A percentile compares a stretch with the other conserved stretches of the same genome.
These are phyloP conservation scores for Boletus semigastroideus DNA, from an alignment of 1,284 basidiomycete genomes.

Conservation along the genomic window DNA sequence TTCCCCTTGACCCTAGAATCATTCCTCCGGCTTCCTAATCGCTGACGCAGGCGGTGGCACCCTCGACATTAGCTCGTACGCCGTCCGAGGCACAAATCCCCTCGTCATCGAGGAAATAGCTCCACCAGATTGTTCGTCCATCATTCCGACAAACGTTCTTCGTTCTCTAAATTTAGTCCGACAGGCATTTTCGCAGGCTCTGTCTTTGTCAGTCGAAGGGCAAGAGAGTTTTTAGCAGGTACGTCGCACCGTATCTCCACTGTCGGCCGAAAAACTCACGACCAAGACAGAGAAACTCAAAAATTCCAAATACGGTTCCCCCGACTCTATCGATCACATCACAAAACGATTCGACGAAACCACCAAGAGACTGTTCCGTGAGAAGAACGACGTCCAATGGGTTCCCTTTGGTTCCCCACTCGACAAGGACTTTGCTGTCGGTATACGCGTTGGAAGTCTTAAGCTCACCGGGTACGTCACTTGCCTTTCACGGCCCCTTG, in stretches of 20 bases:
- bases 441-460: conserved; percentile 68
- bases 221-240: conserved; percentile 68
- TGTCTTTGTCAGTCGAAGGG: conserved; percentile 75
- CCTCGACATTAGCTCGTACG: conserved; percentile 75
- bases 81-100: conserved; percentile 61
- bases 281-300: conserved; percentile 59
- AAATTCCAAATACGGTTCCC: conserved; percentile 65
- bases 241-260: conserved; percentile 1
- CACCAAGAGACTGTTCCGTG: conserved; percentile 73
- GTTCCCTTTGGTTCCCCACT: conserved; percentile 75
- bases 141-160: background rate
- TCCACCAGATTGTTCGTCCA: conserved; percentile 66
- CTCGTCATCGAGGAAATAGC: conserved; percentile 78
- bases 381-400: conserved; percentile 64
- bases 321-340: conserved; percentile 68
- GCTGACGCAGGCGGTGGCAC: conserved; percentile 80
- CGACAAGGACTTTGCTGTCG: conserved; percentile 67
- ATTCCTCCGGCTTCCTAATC: conserved; percentile 71
- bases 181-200: conserved; percentile 75
- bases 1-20: conserved; percentile 43
- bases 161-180: conserved; percentile 6
- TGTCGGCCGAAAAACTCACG: conserved; percentile 3
- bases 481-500: conserved; percentile 4
- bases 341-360: conserved; percentile 78
- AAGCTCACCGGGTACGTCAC: conserved; percentile 62